A percentile compares a stretch with the other conserved stretches of the same genome.
phyloP scores from a whole-genome alignment of 2,329 filamentous ascomycete genomes.

The Ploettnerulaceae sp. region DNA sequence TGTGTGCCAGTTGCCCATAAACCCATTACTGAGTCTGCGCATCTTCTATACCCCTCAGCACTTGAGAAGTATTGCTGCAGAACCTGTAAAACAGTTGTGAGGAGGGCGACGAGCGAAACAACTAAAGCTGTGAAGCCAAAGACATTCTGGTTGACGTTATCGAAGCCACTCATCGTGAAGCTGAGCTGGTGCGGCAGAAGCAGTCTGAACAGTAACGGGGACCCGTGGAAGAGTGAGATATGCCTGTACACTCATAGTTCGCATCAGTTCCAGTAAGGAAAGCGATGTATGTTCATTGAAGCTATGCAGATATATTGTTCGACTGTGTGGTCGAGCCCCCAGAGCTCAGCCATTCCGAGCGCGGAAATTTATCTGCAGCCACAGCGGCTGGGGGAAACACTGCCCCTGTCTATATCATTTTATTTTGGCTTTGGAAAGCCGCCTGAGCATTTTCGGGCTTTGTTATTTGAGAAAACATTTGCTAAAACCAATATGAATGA shows the following conservation, averaged over 20 bases:
- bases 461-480: no score
- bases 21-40: slow-evolving; percentile 34
- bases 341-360: slow-evolving; percentile 12
- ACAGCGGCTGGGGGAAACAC: slow-evolving; percentile 12
- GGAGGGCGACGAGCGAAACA: slow-evolving; percentile 35
- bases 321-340: slow-evolving; percentile 6
- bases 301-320: background rate
- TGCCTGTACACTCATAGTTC: slow-evolving; percentile 4
- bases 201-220: background rate
- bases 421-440: no score
- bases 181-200: background rate
- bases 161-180: slow-evolving; percentile 17
- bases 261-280: background rate
- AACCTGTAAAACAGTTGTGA: slow-evolving; percentile 33
- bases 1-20: slow-evolving; percentile 32
- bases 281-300: slow-evolving; percentile 1
- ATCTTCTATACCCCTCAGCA: slow-evolving; percentile 37
- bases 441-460: no score
- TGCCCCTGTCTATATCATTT: slow-evolving; percentile 8
- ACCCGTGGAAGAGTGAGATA: background rate
- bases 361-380: slow-evolving; percentile 7
- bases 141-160: slow-evolving; percentile 29
- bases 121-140: slow-evolving; percentile 33
- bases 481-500: no score
- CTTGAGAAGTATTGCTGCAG: slow-evolving; percentile 37